These are phyloP conservation scores for Fusarium piperis DNA, from an alignment of 2,329 filamentous ascomycete species.

Conservation along the genomic window DNA sequence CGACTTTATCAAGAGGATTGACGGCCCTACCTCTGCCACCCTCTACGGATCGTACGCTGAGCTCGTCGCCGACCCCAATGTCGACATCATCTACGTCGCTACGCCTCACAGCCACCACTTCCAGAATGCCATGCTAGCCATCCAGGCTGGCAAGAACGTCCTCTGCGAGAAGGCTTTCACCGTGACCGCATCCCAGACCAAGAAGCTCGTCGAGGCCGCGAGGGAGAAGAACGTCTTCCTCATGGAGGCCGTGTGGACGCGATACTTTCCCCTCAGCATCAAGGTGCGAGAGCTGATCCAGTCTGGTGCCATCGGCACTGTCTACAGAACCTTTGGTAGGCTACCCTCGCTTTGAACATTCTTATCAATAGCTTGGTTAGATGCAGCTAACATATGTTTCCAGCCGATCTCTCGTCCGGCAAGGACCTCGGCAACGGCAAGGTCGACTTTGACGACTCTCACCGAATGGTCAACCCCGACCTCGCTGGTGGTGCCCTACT, in stretches of 20 bases:
- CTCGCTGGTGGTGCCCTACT: conserved; percentile 85
- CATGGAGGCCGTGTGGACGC: conserved; percentile 91
- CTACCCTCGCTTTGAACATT: not conserved
- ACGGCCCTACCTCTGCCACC: conserved; percentile 73
- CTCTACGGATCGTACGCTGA: conserved; percentile 85
- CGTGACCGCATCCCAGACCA: conserved; percentile 80
- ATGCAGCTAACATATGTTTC: conserved; percentile 10
- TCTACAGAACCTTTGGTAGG: conserved; percentile 67
- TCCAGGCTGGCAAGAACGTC: conserved; percentile 86
- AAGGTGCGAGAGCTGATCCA: conserved; percentile 73
- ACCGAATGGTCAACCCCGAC: conserved; percentile 85
- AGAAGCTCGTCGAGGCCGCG: conserved; percentile 76
- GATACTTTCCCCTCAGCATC: conserved; percentile 86
- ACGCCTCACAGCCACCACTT: conserved; percentile 95
- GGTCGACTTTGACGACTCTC: conserved; percentile 65
- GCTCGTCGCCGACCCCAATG: conserved; percentile 78
- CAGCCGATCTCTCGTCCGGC: conserved; percentile 70
- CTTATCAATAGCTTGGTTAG: not conserved
- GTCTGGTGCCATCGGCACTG: conserved; percentile 65
- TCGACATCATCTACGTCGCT: conserved; percentile 89
- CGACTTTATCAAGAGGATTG: conserved; percentile 76
- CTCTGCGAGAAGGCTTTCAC: conserved; percentile 93
- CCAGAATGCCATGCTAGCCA: conserved; percentile 86
- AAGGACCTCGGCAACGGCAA: conserved; percentile 65
- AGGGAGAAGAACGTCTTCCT: conserved; percentile 77